phyloP scores from a whole-genome alignment of 2,329 filamentous ascomycete species.

The Pestalotiopsis sp. region DNA sequence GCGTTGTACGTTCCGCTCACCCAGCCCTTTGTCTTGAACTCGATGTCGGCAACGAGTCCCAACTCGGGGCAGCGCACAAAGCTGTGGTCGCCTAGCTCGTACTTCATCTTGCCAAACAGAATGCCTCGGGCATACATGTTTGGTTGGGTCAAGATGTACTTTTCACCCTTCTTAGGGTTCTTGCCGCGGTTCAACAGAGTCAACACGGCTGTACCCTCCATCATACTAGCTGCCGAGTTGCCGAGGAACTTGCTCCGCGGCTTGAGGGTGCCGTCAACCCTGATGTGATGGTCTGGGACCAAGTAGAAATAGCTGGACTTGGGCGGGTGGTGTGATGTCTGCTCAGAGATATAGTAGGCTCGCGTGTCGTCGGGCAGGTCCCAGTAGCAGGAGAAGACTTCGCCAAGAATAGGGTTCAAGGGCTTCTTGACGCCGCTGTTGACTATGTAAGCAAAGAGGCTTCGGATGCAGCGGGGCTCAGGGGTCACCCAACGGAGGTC shows the following conservation, averaged over 20 bases:
- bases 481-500: slow-evolving; percentile 74
- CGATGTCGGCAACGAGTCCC: slow-evolving; percentile 84
- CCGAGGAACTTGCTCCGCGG: slow-evolving; percentile 93
- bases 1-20: slow-evolving; percentile 96
- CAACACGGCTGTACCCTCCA: slow-evolving; percentile 94
- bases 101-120: slow-evolving; percentile 99
- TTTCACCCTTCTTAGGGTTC: slow-evolving; percentile 69
- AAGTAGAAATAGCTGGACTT: slow-evolving; percentile 99
- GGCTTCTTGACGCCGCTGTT: slow-evolving; percentile 94
- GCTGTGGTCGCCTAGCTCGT: slow-evolving; percentile 95
- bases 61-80: slow-evolving; percentile 89
- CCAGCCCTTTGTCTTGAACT: slow-evolving; percentile 99
- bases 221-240: slow-evolving; percentile 96
- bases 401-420: slow-evolving; percentile 92
- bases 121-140: slow-evolving; percentile 99
- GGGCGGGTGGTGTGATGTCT: slow-evolving; percentile 96
- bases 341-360: slow-evolving; percentile 95
- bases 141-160: slow-evolving; percentile 93
- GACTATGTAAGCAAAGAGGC: slow-evolving; percentile 14
- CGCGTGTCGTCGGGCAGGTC: slow-evolving; percentile 81
- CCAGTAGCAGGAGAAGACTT: slow-evolving; percentile 96
- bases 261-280: slow-evolving; percentile 94
- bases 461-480: neutral
- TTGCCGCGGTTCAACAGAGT: slow-evolving; percentile 77
- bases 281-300: slow-evolving; percentile 89